Conservation (phyloP, 2,329 filamentous ascomycete genomes). For the Aspergillus sp. region DNA sequence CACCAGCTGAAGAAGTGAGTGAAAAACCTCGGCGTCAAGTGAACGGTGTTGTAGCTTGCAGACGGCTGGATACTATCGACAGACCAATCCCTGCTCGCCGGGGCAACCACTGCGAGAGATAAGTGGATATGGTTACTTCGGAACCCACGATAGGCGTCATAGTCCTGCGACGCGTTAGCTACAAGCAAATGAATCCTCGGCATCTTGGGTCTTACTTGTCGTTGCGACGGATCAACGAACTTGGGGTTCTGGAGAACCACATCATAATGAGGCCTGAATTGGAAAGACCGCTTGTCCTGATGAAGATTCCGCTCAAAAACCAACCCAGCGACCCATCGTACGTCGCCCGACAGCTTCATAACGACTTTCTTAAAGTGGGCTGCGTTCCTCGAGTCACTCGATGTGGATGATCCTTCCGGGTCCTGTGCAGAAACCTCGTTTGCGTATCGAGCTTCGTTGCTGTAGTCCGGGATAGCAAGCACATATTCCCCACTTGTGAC, state of each 20-base stretch:
- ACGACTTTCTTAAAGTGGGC: slow-evolving; percentile 96
- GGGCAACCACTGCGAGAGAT: slow-evolving; percentile 82
- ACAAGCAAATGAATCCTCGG: not conserved
- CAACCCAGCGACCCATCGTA: slow-evolving; percentile 82
- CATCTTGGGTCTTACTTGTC: slow-evolving; percentile 31
- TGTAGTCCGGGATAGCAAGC: slow-evolving; percentile 87
- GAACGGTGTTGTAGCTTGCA: slow-evolving; percentile 90
- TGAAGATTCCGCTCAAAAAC: slow-evolving; percentile 82
- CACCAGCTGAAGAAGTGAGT: slow-evolving; percentile 98
- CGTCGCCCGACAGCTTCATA: slow-evolving; percentile 96
- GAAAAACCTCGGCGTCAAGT: slow-evolving; percentile 90
- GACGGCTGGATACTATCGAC: slow-evolving; percentile 65
- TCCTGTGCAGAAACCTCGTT: slow-evolving; percentile 37
- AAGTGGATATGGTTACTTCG: slow-evolving; percentile 94
- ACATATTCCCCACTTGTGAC: slow-evolving; percentile 94
- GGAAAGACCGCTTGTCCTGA: slow-evolving; percentile 64
- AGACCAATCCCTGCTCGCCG: slow-evolving; percentile 77
- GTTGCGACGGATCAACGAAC: slow-evolving; percentile 52
- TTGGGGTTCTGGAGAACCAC: slow-evolving; percentile 75
- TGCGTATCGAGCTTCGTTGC: slow-evolving; percentile 68
- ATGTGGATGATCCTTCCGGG: slow-evolving; percentile 51
- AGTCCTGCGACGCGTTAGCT: slow-evolving; percentile 39
- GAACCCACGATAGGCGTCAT: slow-evolving; percentile 96
- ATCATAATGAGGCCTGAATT: slow-evolving; percentile 87
- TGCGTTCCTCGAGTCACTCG: slow-evolving; percentile 57